Base-by-base conservation (phyloP, 2,329 filamentous ascomycete genomes). In the Gyromitra esculenta region DNA sequence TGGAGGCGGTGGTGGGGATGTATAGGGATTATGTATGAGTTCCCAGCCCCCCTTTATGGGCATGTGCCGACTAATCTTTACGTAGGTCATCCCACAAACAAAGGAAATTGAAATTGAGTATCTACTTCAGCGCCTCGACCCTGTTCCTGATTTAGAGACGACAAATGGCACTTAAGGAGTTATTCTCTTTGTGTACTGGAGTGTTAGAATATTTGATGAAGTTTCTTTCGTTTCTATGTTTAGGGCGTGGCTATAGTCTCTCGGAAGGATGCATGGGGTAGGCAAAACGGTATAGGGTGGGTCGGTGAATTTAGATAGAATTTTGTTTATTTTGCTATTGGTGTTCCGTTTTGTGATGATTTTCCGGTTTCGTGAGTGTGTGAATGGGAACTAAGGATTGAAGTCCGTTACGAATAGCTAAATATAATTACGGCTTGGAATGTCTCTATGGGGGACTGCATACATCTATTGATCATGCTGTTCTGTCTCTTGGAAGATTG, bases 91-190 rank as follows among this genome's bases (percentile, higher is more conserved):
- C 81, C 96, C 96, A 0, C 85, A 98, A 83, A 99, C 96, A n/a
- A 99, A 99, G 84, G 91, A 94, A 79, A 95, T 99, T 52, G 96
- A 99, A 86, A 94, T 99, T 8, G 96, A 99, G 81, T 99, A 99
- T 83, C 86, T 99, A 80, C 97, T 99, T 93, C 93, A 98, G 84
- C 89, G 96, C 79, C 85, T 99, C 69, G 89, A 89, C 69, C 82
- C 82, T 79, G 81, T 48, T 2, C 54, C 69, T 31, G 48, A 65
- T 31, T 2, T 13, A 13, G 31, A 57, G 25, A 31, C 35, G 54
- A 15, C 54, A n/a, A 35, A 57, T 21, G 50, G 18, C 18, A 21
- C 50, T 5, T 54, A 54, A 21, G 21, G 31, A 25, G 54, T 9
- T 6, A 35, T 57, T n/a, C 13, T 57, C 25, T 57, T 13, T 15